Evolutionary conservation across 495 filamentous ascomycete genomes (phyloP), one percentile per base, ranked within the genome.

Genomic region (Rhypophila decipiens): DNA sequence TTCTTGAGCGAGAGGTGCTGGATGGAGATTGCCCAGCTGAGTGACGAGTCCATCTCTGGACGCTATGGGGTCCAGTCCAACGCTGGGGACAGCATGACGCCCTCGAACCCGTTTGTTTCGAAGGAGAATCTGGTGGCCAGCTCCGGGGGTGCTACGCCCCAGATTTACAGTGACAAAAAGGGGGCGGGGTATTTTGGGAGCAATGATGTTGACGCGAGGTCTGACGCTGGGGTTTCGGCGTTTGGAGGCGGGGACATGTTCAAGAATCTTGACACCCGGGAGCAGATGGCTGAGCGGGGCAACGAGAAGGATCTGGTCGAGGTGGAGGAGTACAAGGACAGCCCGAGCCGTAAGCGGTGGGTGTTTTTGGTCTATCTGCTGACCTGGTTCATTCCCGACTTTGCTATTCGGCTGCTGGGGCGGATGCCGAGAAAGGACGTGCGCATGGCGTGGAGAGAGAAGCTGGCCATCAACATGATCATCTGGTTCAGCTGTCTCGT

Each of bases 201-300:
- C 63, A 78, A 82, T 44, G 90, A 95, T 44, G 64, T 90, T 34
- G 93, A 98, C 59, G 72, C 83, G 2, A 83, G 88, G 44, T 96
- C 91, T 17, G 90, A 98, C 24, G 90, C 90, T 4, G 91, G 88
- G 3, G 87, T 75, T 1, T 95, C 87, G 12, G 90, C 90, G 13
- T 86, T 95, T 53, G 84, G 88, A 46, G 85, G 80, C 40, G 91
- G 93, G 13, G 90, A 98, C 60, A 95, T 98, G 91, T 98, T 98
- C 78, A 85, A 84, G 51, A 94, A 95, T 51, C 74, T 96, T n/a
- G 90, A 96, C 51, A 95, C 88, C 3, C 78, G 85, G 44, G 84
- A 94, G 63, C 85, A 93, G 64, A 89, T 97, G 87, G 86, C 90
- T 3, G 90, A 97, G 61, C 94, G 95, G 43, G 89, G 87, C 51